Percentiles rank a stretch among this genome's conserved stretches.
Conservation (phyloP, 73 alveolate genomes). For the Paramecium pentaurelia region DNA sequence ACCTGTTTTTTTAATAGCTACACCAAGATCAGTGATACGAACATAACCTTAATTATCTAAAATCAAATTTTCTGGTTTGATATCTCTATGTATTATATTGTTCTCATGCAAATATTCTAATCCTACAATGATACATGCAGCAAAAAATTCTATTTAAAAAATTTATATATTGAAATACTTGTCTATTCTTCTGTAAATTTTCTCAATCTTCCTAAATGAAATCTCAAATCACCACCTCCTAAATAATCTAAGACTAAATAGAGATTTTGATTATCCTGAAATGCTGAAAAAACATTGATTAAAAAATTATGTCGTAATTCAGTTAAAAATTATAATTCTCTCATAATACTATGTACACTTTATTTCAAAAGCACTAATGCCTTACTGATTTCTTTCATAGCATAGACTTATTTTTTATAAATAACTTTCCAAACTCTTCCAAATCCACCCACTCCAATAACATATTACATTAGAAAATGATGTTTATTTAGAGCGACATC, state of each 20-base stretch:
- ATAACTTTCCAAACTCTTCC: conserved; percentile 83
- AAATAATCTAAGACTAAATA: conserved; percentile 75
- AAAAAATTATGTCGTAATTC: conserved; percentile 69
- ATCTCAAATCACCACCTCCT: conserved; percentile 78
- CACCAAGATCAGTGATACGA: conserved; percentile 92
- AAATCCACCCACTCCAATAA: conserved; percentile 79
- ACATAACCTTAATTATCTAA: conserved; percentile 87
- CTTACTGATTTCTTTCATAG: conserved; percentile 74
- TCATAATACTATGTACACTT: conserved; percentile 69
- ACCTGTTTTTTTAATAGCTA: conserved; percentile 82
- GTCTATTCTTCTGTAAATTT: conserved; percentile 71
- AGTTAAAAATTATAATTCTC: conserved; percentile 69
- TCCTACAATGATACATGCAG: conserved; percentile 88
- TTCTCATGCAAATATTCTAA: conserved; percentile 91
- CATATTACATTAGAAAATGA: conserved; percentile 35
- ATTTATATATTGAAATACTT: conserved; percentile 29
- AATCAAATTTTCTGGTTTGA: conserved; percentile 96
- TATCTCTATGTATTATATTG: conserved; percentile 92
- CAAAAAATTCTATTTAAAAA: conserved; percentile 68
- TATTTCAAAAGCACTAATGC: conserved; percentile 71
- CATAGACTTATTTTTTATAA: conserved; percentile 66
- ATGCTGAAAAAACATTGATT: conserved; percentile 72
- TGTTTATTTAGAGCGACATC: background rate
- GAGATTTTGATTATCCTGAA: conserved; percentile 68
- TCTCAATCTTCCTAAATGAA: conserved; percentile 63